Evolutionary conservation across 2,329 filamentous ascomycete species (phyloP).

Genomic region (Pseudogymnoascus pannorum): DNA sequence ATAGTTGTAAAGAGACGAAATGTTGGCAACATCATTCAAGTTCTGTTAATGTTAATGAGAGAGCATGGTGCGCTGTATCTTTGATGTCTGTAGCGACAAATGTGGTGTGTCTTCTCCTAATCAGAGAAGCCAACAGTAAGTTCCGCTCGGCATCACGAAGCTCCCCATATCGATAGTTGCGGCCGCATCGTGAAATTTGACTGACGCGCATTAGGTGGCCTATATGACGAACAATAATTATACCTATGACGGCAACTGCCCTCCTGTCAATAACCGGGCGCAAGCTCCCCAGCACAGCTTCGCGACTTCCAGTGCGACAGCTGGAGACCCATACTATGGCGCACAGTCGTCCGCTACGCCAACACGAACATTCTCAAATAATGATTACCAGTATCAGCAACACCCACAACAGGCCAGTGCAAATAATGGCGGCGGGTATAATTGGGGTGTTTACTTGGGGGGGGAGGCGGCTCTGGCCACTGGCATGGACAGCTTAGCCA

Average conservation of each 20-base stretch:
- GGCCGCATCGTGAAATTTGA: background rate
- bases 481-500: background rate
- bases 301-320: background rate
- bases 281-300: background rate
- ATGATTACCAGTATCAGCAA: slow-evolving; percentile 6
- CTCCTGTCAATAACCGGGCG: slow-evolving; percentile 1
- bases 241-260: background rate
- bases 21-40: background rate
- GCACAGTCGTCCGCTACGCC: background rate
- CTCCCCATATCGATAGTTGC: background rate
- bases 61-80: background rate
- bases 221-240: slow-evolving; percentile 5
- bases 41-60: background rate
- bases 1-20: slow-evolving; percentile 1
- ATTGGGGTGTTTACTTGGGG: background rate
- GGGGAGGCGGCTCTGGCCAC: background rate
- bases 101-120: background rate
- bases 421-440: background rate
- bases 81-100: background rate
- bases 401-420: background rate
- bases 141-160: background rate
- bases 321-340: slow-evolving; percentile 1
- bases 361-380: background rate
- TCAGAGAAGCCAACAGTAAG: background rate
- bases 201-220: background rate